Conservation (phyloP, 495 filamentous ascomycete species). For the Cladorrhinum samala region DNA sequence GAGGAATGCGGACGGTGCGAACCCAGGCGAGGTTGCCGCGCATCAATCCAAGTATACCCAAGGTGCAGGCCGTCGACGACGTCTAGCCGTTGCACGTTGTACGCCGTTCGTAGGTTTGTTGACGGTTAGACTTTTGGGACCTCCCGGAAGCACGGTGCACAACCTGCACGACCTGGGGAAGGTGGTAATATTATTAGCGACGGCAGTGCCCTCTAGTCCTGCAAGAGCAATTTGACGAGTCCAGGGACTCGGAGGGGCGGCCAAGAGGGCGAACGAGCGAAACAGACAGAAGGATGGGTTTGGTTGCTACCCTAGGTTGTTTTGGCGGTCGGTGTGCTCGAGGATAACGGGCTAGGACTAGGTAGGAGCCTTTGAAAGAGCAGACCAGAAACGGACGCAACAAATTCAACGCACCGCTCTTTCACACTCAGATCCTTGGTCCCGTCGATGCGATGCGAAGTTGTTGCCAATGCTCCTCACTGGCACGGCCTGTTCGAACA, state of each 20-base stretch:
- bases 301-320: too few species aligned
- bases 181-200: not conserved
- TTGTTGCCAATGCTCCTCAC: slow-evolving; percentile 2
- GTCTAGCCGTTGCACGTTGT: not conserved
- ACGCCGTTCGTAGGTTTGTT: not conserved
- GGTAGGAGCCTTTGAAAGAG: too few species aligned
- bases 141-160: not conserved
- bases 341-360: too few species aligned
- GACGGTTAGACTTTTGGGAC: not conserved
- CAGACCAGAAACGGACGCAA: not conserved
- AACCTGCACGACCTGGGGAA: not conserved
- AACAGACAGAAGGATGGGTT: too few species aligned
- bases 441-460: too few species aligned
- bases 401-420: not conserved
- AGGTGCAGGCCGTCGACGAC: not conserved
- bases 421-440: too few species aligned
- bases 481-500: too few species aligned
- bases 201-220: not conserved
- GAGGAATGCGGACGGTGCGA: not conserved
- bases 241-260: slow-evolving; percentile 1
- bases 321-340: too few species aligned
- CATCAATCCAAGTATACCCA: not conserved
- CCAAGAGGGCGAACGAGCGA: not conserved
- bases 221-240: not conserved
- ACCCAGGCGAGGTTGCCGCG: not conserved